Evolutionary conservation across 2,329 filamentous ascomycete genomes (phyloP).

Genomic region (Blastomyces silverae): DNA sequence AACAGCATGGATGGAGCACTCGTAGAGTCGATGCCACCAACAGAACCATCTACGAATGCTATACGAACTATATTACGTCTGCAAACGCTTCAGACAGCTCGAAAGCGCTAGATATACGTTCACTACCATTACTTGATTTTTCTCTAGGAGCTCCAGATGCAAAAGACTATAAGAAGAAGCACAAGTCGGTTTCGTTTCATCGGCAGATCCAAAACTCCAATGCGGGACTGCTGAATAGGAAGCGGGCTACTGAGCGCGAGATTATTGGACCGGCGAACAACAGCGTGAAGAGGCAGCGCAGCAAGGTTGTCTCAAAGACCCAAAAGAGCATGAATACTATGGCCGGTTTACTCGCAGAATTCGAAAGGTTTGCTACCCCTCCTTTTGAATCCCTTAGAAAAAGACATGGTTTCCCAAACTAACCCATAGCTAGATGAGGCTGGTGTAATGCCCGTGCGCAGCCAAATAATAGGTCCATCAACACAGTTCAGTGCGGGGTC

Average conservation of each 20-base stretch:
- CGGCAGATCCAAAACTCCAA: not conserved
- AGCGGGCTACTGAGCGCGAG: not conserved
- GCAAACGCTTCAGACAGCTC: too few species aligned
- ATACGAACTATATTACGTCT: constrained; percentile 4
- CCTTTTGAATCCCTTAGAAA: not conserved
- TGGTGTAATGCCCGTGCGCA: not conserved
- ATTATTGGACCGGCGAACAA: constrained; percentile 16
- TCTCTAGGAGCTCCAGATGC: constrained; percentile 11
- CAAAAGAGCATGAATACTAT: constrained; percentile 25
- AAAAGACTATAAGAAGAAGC: constrained; percentile 6
- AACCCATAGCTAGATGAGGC: not conserved
- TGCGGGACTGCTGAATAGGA: not conserved
- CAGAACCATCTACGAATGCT: constrained; percentile 4
- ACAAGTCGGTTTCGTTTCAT: constrained; percentile 1
- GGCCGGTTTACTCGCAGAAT: constrained; percentile 29
- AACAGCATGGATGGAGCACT: constrained; percentile 29
- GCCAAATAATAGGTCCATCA: not conserved
- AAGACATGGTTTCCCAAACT: not conserved
- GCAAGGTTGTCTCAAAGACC: constrained; percentile 24
- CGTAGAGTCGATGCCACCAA: not conserved
- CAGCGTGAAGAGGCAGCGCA: constrained; percentile 2
- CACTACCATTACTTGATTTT: constrained; percentile 12
- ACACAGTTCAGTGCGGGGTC: not conserved
- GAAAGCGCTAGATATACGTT: not conserved
- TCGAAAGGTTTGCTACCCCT: constrained; percentile 21